These are phyloP conservation scores for Pythium periplocum DNA, from an alignment of 352 stramenopile genomes.

Conservation along the genomic window DNA sequence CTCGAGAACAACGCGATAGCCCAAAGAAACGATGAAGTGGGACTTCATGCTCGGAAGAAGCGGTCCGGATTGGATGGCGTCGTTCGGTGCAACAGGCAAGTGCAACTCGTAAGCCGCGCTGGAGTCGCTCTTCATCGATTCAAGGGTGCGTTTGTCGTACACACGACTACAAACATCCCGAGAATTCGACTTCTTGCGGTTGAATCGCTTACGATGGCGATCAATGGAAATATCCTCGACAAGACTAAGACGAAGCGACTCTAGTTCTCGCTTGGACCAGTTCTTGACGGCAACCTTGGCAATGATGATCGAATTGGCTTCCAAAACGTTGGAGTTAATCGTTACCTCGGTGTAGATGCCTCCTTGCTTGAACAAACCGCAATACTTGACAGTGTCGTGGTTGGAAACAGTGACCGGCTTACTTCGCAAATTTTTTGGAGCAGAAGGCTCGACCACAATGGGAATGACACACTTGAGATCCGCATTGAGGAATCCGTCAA, in stretches of 20 bases:
- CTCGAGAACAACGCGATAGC: not conserved
- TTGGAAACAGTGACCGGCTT: not conserved
- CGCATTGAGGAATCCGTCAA: not conserved
- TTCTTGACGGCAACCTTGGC: not conserved
- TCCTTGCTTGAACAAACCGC: conserved; percentile 2
- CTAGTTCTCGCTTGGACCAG: not conserved
- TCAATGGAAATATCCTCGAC: conserved; percentile 10
- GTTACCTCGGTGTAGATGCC: not conserved
- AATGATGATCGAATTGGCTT: conserved; percentile 1
- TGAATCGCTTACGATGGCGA: conserved; percentile 1
- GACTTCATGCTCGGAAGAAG: conserved; percentile 9
- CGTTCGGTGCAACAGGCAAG: conserved; percentile 4
- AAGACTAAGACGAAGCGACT: conserved; percentile 5
- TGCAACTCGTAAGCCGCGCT: not conserved
- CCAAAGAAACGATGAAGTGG: not conserved
- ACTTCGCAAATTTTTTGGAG: not conserved
- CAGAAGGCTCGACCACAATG: not conserved
- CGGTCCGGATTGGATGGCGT: not conserved
- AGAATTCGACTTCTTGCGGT: not conserved
- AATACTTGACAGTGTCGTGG: not conserved
- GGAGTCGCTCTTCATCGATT: not conserved
- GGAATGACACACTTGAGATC: not conserved
- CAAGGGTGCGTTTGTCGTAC: not conserved
- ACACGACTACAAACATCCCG: not conserved
- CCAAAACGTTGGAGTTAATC: conserved; percentile 1